phyloP scores from a whole-genome alignment of 2,329 filamentous ascomycete genomes.

The Fusarium tjaetaba region DNA sequence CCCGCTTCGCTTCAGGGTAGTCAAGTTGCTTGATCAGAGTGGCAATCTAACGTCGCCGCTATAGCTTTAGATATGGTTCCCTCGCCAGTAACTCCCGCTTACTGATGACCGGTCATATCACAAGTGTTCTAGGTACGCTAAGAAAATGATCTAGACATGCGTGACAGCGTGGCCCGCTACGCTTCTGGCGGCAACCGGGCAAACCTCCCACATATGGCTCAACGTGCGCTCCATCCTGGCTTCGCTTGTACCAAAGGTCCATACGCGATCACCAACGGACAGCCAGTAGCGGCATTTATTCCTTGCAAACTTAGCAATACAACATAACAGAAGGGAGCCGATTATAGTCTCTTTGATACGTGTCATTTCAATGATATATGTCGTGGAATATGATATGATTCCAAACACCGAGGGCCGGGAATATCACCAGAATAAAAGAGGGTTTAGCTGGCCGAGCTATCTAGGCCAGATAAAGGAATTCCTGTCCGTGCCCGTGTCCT shows the following conservation, averaged over 20 bases:
- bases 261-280: fast-evolving
- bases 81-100: not conserved
- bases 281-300: not conserved
- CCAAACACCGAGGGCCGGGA: not conserved
- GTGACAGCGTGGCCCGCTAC: not conserved
- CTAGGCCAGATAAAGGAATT: not conserved
- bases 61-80: too few species aligned
- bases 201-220: not conserved
- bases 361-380: not conserved
- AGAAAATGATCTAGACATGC: not conserved
- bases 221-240: not conserved
- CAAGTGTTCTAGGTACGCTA: not conserved
- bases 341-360: not conserved
- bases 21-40: not conserved
- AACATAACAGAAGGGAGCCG: not conserved
- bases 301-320: not conserved
- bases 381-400: not conserved
- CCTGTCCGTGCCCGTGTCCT: not conserved
- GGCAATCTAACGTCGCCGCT: too few species aligned
- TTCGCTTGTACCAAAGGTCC: not conserved
- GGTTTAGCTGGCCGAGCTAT: not conserved
- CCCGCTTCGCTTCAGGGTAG: not conserved
- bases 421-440: not conserved
- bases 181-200: not conserved
- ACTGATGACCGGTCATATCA: not conserved